phyloP scores from a whole-genome alignment of 371 early-diverging fungal genomes.

The Umbelopsis sp. region DNA sequence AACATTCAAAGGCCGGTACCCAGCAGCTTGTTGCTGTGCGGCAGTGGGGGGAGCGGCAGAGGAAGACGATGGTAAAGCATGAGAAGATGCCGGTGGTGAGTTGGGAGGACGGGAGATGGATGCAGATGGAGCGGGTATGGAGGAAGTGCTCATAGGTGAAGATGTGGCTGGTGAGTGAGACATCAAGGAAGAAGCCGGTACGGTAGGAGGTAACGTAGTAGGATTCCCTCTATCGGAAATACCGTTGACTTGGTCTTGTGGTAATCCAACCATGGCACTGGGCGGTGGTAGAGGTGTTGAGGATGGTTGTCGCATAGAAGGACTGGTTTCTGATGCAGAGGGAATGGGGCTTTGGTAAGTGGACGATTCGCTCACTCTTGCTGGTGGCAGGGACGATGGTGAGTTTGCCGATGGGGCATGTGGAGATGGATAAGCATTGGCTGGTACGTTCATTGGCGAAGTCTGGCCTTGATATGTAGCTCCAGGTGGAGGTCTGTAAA shows the following conservation, averaged over 20 bases:
- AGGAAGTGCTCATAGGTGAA: constrained; percentile 17
- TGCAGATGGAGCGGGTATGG: constrained; percentile 3
- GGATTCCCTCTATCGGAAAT: constrained; percentile 11
- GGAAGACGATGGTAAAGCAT: background rate
- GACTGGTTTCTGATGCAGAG: constrained; percentile 2
- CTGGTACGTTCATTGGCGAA: constrained; percentile 1
- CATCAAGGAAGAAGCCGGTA: background rate
- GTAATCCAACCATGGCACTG: constrained; percentile 8
- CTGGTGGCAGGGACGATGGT: constrained; percentile 9
- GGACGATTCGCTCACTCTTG: constrained; percentile 1
- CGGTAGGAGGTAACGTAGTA: constrained; percentile 8
- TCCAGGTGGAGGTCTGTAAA: background rate
- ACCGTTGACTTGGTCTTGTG: constrained; percentile 12
- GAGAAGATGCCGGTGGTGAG: constrained; percentile 1
- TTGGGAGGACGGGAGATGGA: constrained; percentile 5
- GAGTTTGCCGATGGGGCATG: constrained; percentile 6
- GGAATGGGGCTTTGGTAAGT: constrained; percentile 10
- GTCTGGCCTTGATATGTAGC: constrained; percentile 16
- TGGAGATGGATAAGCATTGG: constrained; percentile 11
- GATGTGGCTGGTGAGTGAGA: constrained; percentile 6
- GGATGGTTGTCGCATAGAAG: constrained; percentile 4
- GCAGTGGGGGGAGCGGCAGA: background rate
- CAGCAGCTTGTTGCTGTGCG: constrained; percentile 14
- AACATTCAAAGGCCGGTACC: constrained; percentile 55
- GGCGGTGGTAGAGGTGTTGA: constrained; percentile 8